These are phyloP conservation scores for Suillus plorans DNA, from an alignment of 768 basidiomycete genomes.

Conservation along the genomic window DNA sequence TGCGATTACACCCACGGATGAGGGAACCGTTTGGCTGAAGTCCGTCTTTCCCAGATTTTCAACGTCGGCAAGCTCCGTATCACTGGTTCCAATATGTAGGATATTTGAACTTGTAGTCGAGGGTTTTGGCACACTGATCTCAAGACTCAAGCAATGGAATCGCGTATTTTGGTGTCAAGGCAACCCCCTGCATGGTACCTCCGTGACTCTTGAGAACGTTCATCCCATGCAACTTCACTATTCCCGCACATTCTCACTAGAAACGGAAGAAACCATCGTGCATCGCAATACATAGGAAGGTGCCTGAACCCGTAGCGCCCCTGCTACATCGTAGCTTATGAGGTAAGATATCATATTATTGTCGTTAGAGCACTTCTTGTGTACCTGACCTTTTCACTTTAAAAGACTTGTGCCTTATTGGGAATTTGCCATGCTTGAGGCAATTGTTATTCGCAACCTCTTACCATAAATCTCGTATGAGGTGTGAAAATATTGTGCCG, in stretches of 20 bases:
- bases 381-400: neutral
- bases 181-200: neutral
- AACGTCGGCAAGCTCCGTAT: neutral
- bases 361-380: neutral
- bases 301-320: neutral
- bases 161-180: neutral
- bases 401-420: neutral
- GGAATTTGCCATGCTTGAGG: neutral
- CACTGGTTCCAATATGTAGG: neutral
- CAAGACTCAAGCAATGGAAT: neutral
- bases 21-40: neutral
- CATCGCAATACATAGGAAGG: neutral
- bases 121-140: neutral
- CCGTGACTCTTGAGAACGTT: neutral
- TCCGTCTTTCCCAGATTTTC: conserved; percentile 9
- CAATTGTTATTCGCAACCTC: neutral
- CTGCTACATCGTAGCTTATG: neutral
- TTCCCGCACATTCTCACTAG: neutral
- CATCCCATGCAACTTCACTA: neutral
- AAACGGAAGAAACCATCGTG: neutral
- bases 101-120: neutral
- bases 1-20: conserved; percentile 9
- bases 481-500: neutral
- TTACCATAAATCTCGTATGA: neutral
- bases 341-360: neutral